These are phyloP conservation scores for Coemansia sp. DNA, from an alignment of 192 early-diverging fungal species.

Conservation along the genomic window DNA sequence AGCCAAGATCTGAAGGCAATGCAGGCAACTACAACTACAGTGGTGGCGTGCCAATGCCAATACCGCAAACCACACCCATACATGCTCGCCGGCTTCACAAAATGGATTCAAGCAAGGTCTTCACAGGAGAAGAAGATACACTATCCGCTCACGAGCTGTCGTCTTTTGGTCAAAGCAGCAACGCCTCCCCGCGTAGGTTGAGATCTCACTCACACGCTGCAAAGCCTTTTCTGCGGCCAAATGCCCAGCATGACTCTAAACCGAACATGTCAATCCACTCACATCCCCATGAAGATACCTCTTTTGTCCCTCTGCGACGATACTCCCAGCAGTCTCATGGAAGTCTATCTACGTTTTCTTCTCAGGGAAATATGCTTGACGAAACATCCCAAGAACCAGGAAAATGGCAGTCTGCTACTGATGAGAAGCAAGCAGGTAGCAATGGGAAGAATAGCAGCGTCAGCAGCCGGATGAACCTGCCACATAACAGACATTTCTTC, in stretches of 20 bases:
- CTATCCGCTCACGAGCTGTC: neutral
- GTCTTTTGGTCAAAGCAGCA: neutral
- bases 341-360: constrained; percentile 17
- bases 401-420: neutral
- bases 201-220: neutral
- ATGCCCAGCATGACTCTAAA: neutral
- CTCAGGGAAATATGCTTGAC: neutral
- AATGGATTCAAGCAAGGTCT: neutral
- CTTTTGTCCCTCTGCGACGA: neutral
- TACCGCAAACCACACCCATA: neutral
- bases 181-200: neutral
- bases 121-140: neutral
- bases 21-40: neutral
- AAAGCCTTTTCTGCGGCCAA: neutral
- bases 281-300: neutral
- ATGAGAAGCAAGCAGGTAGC: neutral
- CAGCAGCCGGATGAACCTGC: neutral
- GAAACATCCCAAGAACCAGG: neutral
- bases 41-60: neutral
- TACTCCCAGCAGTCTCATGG: neutral
- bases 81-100: neutral
- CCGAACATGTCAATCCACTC: neutral
- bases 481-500: constrained; percentile 19
- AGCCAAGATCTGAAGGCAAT: neutral
- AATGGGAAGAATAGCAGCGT: neutral